These are phyloP conservation scores for Globisporangium radiosum DNA, from an alignment of 352 stramenopile species.

Conservation along the genomic window DNA sequence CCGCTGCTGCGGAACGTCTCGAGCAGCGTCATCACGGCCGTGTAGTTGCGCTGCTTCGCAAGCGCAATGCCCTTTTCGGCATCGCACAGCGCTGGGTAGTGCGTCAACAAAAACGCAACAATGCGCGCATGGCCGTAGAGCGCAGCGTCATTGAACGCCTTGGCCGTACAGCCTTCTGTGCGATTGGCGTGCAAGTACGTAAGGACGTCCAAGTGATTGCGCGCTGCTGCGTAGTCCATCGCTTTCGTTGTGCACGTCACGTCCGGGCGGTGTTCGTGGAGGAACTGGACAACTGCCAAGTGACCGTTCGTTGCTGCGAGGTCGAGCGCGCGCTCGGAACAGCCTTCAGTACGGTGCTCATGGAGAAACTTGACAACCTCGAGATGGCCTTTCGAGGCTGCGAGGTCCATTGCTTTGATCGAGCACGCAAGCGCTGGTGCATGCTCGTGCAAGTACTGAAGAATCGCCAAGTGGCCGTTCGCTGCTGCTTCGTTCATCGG, in stretches of 20 bases:
- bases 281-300: constrained; percentile 22
- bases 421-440: constrained; percentile 18
- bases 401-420: constrained; percentile 25
- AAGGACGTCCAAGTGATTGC: constrained; percentile 35
- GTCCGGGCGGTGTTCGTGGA: constrained; percentile 25
- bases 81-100: constrained; percentile 26
- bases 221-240: constrained; percentile 47
- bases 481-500: constrained; percentile 33
- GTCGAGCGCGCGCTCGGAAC: constrained; percentile 23
- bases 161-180: constrained; percentile 37
- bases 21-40: constrained; percentile 8
- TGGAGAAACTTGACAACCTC: constrained; percentile 30
- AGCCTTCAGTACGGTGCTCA: constrained; percentile 26
- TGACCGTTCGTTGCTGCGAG: constrained; percentile 21
- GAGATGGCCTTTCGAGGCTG: constrained; percentile 20
- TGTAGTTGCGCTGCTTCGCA: constrained; percentile 32
- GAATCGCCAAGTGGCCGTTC: constrained; percentile 25
- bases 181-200: constrained; percentile 47
- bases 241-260: constrained; percentile 38
- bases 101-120: constrained; percentile 34
- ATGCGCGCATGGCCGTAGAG: constrained; percentile 33
- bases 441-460: constrained; percentile 29
- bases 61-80: constrained; percentile 34
- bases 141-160: constrained; percentile 41
- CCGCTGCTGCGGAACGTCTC: not conserved